Conservation (phyloP, 148 eudicot species). For the Amaranthus cruentus region DNA sequence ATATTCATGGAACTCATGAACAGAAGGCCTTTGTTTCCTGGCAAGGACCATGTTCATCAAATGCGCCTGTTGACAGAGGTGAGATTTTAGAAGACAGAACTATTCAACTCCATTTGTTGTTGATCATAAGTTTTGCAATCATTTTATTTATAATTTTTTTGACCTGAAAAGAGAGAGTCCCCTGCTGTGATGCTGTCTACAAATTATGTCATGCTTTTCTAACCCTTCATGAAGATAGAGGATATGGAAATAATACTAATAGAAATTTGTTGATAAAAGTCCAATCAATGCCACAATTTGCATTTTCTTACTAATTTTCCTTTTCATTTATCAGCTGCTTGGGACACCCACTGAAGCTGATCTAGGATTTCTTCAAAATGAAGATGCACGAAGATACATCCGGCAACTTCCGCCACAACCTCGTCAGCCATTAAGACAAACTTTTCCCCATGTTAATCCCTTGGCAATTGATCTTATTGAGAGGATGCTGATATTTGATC, state of each 20-base stretch:
- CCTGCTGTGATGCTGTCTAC: background rate
- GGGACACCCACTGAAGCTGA: constrained; percentile 86
- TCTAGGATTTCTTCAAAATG: constrained; percentile 55
- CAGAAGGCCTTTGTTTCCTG: constrained; percentile 73
- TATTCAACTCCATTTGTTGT: background rate
- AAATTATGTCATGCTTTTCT: background rate
- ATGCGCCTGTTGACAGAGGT: constrained; percentile 87
- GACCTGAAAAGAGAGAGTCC: background rate
- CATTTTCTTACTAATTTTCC: constrained; percentile 8
- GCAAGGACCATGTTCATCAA: constrained; percentile 82
- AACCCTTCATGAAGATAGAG: background rate
- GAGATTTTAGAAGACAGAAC: constrained; percentile 6
- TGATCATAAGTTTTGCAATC: no score
- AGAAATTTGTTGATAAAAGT: background rate
- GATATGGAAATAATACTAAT: background rate
- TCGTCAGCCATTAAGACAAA: constrained; percentile 48
- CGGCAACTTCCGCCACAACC: constrained; percentile 62
- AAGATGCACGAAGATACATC: constrained; percentile 74
- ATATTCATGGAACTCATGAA: constrained; percentile 92
- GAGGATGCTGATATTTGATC: constrained; percentile 83
- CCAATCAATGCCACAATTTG: background rate
- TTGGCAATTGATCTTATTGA: constrained; percentile 75
- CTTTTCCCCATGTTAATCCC: constrained; percentile 74
- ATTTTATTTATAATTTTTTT: no score
- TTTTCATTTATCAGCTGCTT: constrained; percentile 44